phyloP scores from a whole-genome alignment of 768 basidiomycete species.

The Leccinum variicolor region DNA sequence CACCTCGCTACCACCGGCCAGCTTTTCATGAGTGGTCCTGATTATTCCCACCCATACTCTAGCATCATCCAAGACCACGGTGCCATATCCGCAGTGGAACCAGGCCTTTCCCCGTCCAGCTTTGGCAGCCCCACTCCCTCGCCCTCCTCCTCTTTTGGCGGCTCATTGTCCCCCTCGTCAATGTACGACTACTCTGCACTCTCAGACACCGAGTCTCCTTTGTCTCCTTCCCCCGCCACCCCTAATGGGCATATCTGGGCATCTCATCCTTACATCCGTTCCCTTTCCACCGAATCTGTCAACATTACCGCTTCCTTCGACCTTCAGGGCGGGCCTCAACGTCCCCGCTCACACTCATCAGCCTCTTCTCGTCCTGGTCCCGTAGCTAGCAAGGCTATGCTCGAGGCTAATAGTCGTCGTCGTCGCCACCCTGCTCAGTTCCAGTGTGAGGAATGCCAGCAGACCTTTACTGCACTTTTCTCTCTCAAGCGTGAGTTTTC shows the following conservation, averaged over 20 bases:
- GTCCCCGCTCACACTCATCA: slow-evolving; percentile 17
- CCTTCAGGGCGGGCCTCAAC: slow-evolving; percentile 7
- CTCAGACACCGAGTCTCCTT: slow-evolving; percentile 22
- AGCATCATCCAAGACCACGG: slow-evolving; percentile 14
- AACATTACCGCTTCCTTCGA: background rate
- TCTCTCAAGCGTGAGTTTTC: slow-evolving; percentile 30
- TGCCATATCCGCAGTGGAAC: background rate
- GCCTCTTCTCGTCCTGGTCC: slow-evolving; percentile 10
- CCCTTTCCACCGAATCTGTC: slow-evolving; percentile 2
- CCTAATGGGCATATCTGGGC: slow-evolving; percentile 10
- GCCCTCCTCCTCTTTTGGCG: slow-evolving; percentile 23
- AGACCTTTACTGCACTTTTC: slow-evolving; percentile 30
- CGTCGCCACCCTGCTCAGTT: slow-evolving; percentile 27
- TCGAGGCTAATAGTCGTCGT: slow-evolving; percentile 29
- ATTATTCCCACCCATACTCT: slow-evolving; percentile 6
- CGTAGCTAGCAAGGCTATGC: slow-evolving; percentile 33
- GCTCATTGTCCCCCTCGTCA: slow-evolving; percentile 23
- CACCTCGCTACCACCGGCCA: slow-evolving; percentile 6
- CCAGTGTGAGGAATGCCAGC: slow-evolving; percentile 14
- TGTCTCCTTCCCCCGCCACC: slow-evolving; percentile 18
- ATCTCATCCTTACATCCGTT: background rate
- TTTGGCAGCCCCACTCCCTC: slow-evolving; percentile 20
- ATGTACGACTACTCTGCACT: slow-evolving; percentile 3
- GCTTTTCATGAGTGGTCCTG: slow-evolving; percentile 6
- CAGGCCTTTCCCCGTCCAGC: slow-evolving; percentile 8